Evolutionary conservation across 1,284 basidiomycete genomes (phyloP).

Genomic region (Phylloboletellus chloephorus): DNA sequence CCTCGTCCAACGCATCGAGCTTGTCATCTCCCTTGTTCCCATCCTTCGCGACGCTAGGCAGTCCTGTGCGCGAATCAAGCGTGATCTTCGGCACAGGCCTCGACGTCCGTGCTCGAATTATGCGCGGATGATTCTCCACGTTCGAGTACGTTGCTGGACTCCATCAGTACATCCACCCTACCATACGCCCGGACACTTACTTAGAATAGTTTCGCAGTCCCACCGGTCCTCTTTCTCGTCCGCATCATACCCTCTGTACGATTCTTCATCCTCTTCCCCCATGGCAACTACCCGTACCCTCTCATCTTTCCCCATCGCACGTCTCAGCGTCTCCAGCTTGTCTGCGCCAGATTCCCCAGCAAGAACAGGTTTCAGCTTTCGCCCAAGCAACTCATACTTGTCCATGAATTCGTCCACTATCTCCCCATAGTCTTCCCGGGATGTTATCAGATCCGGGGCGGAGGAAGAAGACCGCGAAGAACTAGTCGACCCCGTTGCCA

Average conservation of each 20-base stretch:
- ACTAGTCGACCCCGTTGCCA: conserved; percentile 32
- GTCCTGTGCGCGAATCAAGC: conserved; percentile 70
- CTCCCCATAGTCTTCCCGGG: conserved; percentile 81
- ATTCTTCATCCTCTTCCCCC: conserved; percentile 37
- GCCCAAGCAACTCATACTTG: conserved; percentile 89
- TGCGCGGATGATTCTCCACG: conserved; percentile 87
- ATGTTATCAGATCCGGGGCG: conserved; percentile 71
- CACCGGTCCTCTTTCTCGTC: conserved; percentile 71
- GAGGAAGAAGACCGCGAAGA: conserved; percentile 53
- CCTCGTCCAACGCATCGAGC: conserved; percentile 25
- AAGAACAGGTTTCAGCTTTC: conserved; percentile 76
- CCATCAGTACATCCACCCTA: conserved; percentile 11
- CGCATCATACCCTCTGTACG: conserved; percentile 45
- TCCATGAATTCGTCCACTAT: conserved; percentile 95
- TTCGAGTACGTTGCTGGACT: conserved; percentile 88
- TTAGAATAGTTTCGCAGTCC: conserved; percentile 93
- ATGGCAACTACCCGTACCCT: conserved; percentile 34
- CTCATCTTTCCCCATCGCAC: conserved; percentile 70
- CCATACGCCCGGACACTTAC: conserved; percentile 46
- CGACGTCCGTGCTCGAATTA: conserved; percentile 64
- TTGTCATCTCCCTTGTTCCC: neutral
- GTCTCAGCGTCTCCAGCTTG: conserved; percentile 75
- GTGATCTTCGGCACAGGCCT: conserved; percentile 58
- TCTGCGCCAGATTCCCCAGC: conserved; percentile 66
- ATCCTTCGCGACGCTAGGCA: conserved; percentile 52